Evolutionary conservation across 192 early-diverging fungal genomes (phyloP), one percentile per base, ranked within the genome.

Genomic region (Borealophlyctis nickersoniae): DNA sequence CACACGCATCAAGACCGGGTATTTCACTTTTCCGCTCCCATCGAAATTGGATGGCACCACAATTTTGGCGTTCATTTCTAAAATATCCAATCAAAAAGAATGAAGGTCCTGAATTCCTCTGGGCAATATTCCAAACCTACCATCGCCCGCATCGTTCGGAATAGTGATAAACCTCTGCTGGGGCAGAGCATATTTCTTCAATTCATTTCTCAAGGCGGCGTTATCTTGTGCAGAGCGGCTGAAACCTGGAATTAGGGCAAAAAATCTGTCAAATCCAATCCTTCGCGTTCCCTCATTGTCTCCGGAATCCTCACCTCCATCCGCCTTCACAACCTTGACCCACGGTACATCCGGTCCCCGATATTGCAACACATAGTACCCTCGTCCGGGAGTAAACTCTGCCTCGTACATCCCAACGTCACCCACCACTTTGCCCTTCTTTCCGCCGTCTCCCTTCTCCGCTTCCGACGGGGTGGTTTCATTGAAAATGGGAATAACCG

Each of bases 1-100:
- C 19, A 95, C 87, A 63, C 81, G 77, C 74, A 98, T 88, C 49
- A 96, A 67, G 4, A 97, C 88, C 26, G 93, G 93, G 60, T 98
- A 93, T 39, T 81, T 62, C 3, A 56, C 75, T 7, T 66, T 73
- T 22, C 79, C 80, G 19, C 65, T 67, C 23, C 66, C 67, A 60
- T 94, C 83, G 69, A 97, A 96, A 53, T 83, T 80, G 29, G 88
- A 85, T 51, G 94, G 94, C 28, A 88, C 80, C 19, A 87, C 83
- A 45, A 90, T 83, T 79, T 88, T 87, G 14, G 86, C 90, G 71
- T 94, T 93, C 69, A 95, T 78, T 36, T 83, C 77, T n/a, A n/a
- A n/a, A n/a, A n/a, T n/a, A n/a, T n/a, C n/a, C n/a, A n/a, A n/a
- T n/a, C n/a, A n/a, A n/a, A n/a, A n/a, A n/a, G n/a, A n/a, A n/a